phyloP scores from a whole-genome alignment of 139 green algal genomes.

The Micractinium conductrix region DNA sequence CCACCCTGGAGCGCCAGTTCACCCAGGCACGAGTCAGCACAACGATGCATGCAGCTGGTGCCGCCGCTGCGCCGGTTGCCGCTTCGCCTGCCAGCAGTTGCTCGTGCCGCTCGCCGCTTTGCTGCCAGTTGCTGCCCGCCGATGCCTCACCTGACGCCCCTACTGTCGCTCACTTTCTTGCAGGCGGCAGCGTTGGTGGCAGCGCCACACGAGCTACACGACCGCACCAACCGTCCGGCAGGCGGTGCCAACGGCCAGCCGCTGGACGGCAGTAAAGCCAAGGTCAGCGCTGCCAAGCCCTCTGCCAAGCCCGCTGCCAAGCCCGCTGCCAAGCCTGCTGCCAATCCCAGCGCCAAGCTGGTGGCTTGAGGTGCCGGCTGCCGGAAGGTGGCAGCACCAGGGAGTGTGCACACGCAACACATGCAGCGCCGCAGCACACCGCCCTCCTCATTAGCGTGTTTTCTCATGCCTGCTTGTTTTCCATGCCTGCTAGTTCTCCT shows the following conservation, averaged over 20 bases:
- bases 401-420: too few relatives aligned
- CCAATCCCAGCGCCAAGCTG: not conserved
- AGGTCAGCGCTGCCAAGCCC: not conserved
- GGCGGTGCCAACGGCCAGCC: too few relatives aligned
- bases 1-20: too few relatives aligned
- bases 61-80: not conserved
- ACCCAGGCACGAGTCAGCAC: too few relatives aligned
- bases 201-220: too few relatives aligned
- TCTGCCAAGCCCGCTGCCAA: not conserved
- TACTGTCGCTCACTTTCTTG: not conserved
- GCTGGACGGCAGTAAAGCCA: not conserved
- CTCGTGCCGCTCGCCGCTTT: not conserved
- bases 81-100: too few relatives aligned
- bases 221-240: not conserved
- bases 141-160: not conserved
- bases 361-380: not conserved
- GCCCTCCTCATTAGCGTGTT: too few relatives aligned
- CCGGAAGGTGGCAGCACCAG: too few relatives aligned
- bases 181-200: not conserved
- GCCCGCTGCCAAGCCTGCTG: not conserved
- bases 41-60: too few relatives aligned
- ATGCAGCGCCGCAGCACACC: too few relatives aligned
- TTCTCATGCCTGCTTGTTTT: too few relatives aligned
- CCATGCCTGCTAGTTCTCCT: too few relatives aligned
- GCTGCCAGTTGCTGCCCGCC: not conserved